Evolutionary conservation across 495 filamentous ascomycete species (phyloP).

Genomic region (Amphirosellinia nigrospora): DNA sequence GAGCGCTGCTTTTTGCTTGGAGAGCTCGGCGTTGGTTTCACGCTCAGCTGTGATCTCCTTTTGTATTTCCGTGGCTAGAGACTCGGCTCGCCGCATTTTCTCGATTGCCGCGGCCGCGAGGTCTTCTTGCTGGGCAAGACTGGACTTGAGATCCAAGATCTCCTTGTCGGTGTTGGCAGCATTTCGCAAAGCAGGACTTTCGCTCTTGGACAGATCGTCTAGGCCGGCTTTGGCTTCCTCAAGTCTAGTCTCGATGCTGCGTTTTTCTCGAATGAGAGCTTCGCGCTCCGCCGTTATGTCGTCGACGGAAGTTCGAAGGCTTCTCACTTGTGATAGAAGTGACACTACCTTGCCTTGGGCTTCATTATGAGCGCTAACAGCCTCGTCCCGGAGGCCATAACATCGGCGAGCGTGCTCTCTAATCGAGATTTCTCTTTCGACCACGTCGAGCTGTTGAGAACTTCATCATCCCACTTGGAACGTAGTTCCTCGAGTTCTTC

Average conservation of each 20-base stretch:
- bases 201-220: constrained; percentile 87
- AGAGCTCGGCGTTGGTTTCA: constrained; percentile 79
- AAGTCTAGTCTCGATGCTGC: constrained; percentile 83
- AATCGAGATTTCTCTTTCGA: constrained; percentile 95
- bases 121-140: constrained; percentile 91
- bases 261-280: constrained; percentile 84
- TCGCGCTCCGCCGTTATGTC: constrained; percentile 88
- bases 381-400: constrained; percentile 92
- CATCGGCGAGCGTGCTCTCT: constrained; percentile 88
- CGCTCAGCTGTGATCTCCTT: constrained; percentile 93
- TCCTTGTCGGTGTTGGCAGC: constrained; percentile 90
- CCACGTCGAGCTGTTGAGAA: constrained; percentile 97
- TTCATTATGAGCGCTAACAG: constrained; percentile 90
- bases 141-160: constrained; percentile 86
- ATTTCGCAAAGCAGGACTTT: constrained; percentile 89
- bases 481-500: constrained; percentile 95
- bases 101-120: constrained; percentile 90
- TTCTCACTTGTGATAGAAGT: constrained; percentile 89
- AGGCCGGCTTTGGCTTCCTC: constrained; percentile 86
- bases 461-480: constrained; percentile 98
- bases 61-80: constrained; percentile 84
- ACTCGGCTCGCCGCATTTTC: constrained; percentile 98
- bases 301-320: constrained; percentile 81
- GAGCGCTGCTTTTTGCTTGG: constrained; percentile 89
- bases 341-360: constrained; percentile 90